Base-by-base conservation (phyloP, 345 rosid species). In the Gossypium turneri region DNA sequence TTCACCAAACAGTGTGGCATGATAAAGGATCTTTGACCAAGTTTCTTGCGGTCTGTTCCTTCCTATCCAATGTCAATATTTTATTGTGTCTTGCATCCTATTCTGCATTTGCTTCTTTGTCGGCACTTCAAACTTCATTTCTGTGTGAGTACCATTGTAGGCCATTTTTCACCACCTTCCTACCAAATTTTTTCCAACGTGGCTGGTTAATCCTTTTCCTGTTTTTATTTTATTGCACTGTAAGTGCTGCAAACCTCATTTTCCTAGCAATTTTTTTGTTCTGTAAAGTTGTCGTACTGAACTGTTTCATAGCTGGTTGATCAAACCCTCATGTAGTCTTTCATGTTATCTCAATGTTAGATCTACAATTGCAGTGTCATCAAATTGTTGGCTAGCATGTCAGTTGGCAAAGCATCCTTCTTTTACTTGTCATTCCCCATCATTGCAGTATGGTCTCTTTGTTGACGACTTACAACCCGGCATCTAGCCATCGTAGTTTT, bases 371-470 rank as follows among this genome's bases (percentile, higher is more conserved):
- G 51, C 69, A 65, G 2, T 65, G 11, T 43, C 69, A 9, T 43
- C 69, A 43, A 65, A 43, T 43, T 19, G 8, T 11, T 65, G 52
- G 50, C 17, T 66, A 44, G 29, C 51, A 43, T 65, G 29, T 43
- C 3, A 43, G 52, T 19, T 19, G 51, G 52, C 9, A 65, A 19
- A 43, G 17, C 17, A 43, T 19, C 47, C 27, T n/a, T 66, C 19
- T 61, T 61, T 60, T 44, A 44, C 27, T 43, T 43, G n/a, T 66
- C 70, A 66, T 66, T 66, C 53, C 55, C 53, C 55, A 20, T 66
- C 29, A 22, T 45, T 45, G 50, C 25, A 3, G 25, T 41, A 10
- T 24, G 17, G 25, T 38, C 68, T 17, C 48, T 7, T 34, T 29
- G 29, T 57, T 22, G 62, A 59, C 2, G 17, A 25, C 57, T 53